Percentiles rank a stretch among this genome's conserved stretches.
Conservation (phyloP, 2,329 filamentous ascomycete genomes). For the Elsinoe australis region DNA sequence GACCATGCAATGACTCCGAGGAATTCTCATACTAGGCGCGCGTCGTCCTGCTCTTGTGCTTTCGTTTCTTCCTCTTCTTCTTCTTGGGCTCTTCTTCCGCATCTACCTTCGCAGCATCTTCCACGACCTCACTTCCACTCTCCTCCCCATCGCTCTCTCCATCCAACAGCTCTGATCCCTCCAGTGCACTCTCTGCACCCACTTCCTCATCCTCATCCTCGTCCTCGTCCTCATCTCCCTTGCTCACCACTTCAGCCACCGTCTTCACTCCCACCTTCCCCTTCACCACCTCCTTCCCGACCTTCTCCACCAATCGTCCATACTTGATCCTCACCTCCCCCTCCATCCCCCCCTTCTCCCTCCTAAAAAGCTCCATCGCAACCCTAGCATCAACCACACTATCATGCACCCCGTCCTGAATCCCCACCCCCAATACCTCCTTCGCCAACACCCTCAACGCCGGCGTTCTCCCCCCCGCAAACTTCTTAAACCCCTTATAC, state of each 20-base stretch:
- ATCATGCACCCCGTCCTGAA: conserved; percentile 54
- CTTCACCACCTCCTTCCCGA: conserved; percentile 19
- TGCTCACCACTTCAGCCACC: conserved; percentile 24
- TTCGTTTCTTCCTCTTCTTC: conserved; percentile 26
- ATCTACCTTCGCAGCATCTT: conserved; percentile 21
- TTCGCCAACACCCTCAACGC: conserved; percentile 54
- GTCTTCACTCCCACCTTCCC: conserved; percentile 21
- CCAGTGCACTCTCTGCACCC: conserved; percentile 21
- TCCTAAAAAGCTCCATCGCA: conserved; percentile 80
- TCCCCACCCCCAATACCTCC: conserved; percentile 51
- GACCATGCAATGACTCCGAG: too few species aligned
- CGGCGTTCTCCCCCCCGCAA: conserved; percentile 61
- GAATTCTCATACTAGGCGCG: conserved; percentile 17
- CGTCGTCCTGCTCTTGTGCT: conserved; percentile 33
- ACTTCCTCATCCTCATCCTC: conserved; percentile 22
- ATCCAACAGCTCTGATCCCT: conserved; percentile 22
- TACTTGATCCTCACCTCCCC: conserved; percentile 65
- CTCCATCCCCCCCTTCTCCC: conserved; percentile 79
- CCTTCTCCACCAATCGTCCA: conserved; percentile 27
- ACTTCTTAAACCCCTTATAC: conserved; percentile 63
- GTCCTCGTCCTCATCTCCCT: conserved; percentile 22
- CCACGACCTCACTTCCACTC: conserved; percentile 18
- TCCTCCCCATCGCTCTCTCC: conserved; percentile 24
- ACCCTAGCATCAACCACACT: conserved; percentile 72
- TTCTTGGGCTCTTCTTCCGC: conserved; percentile 21